These are phyloP conservation scores for Xanthoconium separans DNA, from an alignment of 1,284 basidiomycete species.

Conservation along the genomic window DNA sequence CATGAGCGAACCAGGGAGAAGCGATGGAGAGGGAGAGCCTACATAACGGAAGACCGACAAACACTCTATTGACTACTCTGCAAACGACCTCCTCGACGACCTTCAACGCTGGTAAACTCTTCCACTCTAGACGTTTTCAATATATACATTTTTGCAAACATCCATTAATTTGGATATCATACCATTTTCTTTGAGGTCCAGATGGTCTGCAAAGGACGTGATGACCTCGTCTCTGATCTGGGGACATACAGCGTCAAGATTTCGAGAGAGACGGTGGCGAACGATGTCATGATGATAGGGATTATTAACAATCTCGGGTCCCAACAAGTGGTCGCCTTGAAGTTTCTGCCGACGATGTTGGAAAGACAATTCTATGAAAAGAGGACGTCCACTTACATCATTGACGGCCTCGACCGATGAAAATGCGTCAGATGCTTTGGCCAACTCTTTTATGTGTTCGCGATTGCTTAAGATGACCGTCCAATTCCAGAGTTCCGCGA, in stretches of 20 bases:
- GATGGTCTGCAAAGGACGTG: background rate
- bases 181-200: background rate
- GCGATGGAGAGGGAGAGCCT: background rate
- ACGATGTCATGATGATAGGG: background rate
- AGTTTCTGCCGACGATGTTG: background rate
- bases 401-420: background rate
- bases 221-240: background rate
- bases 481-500: background rate
- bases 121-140: too few species aligned
- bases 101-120: too few species aligned
- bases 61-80: too few species aligned
- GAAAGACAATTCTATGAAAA: background rate
- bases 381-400: background rate
- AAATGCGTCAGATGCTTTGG: background rate
- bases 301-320: background rate
- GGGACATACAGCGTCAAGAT: background rate
- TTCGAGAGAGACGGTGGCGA: background rate
- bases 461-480: background rate
- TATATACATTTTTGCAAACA: too few species aligned
- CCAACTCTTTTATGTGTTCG: background rate
- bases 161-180: too few species aligned
- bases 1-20: background rate
- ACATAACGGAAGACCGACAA: constrained; percentile 36
- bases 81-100: too few species aligned
- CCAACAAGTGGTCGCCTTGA: background rate